Percentiles rank a stretch among this genome's conserved stretches.
These are phyloP conservation scores for Takashimella koratensis DNA, from an alignment of 1,284 basidiomycete species.

Conservation along the genomic window DNA sequence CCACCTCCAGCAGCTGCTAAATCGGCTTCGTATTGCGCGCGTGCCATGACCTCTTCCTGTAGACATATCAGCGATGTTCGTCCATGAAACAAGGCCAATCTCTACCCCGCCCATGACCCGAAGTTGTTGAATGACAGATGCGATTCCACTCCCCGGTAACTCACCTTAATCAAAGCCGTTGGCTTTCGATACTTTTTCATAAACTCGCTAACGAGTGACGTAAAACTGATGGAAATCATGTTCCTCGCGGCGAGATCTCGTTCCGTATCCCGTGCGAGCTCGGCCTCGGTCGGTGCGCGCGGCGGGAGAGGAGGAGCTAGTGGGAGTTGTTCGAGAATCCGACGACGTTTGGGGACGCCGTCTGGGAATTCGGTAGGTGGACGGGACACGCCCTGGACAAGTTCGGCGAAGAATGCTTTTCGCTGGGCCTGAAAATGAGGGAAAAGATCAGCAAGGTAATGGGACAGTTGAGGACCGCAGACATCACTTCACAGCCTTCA, in stretches of 20 bases:
- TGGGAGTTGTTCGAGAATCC: slow-evolving; percentile 80
- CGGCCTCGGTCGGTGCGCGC: slow-evolving; percentile 72
- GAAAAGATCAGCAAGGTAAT: not conserved
- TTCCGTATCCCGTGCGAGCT: slow-evolving; percentile 77
- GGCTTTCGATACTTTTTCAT: slow-evolving; percentile 93
- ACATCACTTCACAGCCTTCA: too few species aligned
- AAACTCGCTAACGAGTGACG: slow-evolving; percentile 80
- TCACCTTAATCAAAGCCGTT: slow-evolving; percentile 72
- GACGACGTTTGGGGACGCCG: slow-evolving; percentile 75
- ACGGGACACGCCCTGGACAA: slow-evolving; percentile 64
- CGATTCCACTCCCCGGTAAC: too few species aligned
- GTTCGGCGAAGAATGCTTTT: slow-evolving; percentile 69
- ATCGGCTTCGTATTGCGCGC: not conserved
- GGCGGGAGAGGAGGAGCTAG: slow-evolving; percentile 88
- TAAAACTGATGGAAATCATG: slow-evolving; percentile 79
- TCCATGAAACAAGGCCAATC: too few species aligned
- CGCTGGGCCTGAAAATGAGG: slow-evolving; percentile 55
- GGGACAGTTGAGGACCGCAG: not conserved
- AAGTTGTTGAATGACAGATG: too few species aligned
- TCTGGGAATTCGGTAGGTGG: slow-evolving; percentile 90
- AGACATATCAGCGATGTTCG: too few species aligned
- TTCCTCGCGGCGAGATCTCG: slow-evolving; percentile 75
- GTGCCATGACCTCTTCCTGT: not conserved
- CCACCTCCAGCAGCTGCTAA: not conserved
- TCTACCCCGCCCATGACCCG: too few species aligned